phyloP scores from a whole-genome alignment of 202 grass and related monocot genomes.

The Brachypodium distachyon region DNA sequence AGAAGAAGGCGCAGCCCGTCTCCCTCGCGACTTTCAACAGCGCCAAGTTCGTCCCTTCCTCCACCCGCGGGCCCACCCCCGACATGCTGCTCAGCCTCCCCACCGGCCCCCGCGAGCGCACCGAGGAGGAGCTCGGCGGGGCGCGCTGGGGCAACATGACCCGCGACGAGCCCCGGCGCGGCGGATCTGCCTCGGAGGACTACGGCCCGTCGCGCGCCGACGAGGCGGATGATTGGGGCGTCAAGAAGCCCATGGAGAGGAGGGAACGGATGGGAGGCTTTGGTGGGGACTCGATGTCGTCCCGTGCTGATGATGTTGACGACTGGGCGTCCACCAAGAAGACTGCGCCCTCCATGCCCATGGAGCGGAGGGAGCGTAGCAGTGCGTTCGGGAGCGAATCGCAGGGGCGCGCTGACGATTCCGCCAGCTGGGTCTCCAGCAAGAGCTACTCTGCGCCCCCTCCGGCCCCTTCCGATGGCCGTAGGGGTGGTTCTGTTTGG shows the following conservation, averaged over 20 bases:
- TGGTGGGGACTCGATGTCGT: constrained; percentile 25
- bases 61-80: constrained; percentile 13
- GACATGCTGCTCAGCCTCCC: constrained; percentile 41
- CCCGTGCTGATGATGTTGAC: constrained; percentile 55
- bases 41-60: constrained; percentile 3
- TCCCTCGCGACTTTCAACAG: constrained; percentile 41
- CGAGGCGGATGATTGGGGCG: constrained; percentile 66
- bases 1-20: constrained; percentile 63
- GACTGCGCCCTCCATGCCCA: constrained; percentile 4
- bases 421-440: constrained; percentile 46
- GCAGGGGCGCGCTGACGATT: constrained; percentile 42
- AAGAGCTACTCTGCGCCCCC: constrained; percentile 30
- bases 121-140: constrained; percentile 50
- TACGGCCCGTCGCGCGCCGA: constrained; percentile 44
- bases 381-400: constrained; percentile 33
- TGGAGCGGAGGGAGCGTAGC: constrained; percentile 45
- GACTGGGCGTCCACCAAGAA: constrained; percentile 69
- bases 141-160: constrained; percentile 9
- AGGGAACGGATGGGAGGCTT: constrained; percentile 33
- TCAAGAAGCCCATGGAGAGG: constrained; percentile 53
- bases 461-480: constrained; percentile 19
- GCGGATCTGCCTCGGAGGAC: constrained; percentile 40
- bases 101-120: constrained; percentile 48
- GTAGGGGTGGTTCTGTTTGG: constrained; percentile 41
- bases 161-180: constrained; percentile 30